Base-by-base conservation (phyloP, 129 eudicot genomes). In the Flaveria robusta region DNA sequence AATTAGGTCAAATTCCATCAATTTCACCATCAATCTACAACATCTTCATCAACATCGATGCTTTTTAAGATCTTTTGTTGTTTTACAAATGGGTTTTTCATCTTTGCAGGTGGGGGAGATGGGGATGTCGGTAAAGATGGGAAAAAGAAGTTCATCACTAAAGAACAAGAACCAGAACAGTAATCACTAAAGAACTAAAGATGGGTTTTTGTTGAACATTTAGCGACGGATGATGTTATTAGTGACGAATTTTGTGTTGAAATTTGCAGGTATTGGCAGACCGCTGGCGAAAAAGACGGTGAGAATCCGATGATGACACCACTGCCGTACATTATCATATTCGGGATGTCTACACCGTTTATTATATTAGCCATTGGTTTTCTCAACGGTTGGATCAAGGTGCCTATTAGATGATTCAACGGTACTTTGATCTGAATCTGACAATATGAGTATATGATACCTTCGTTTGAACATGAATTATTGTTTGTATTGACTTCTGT, bases 101-200 rank as follows among this genome's bases (percentile, higher is more conserved):
- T 3, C 3, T 71, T 64, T 37, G 31, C 75, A 90, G 98, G 96
- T 23, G 98, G 93, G 42, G 90, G 85, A 54, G 92, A 85, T 13
- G 90, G 78, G 39, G 99, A 91, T 51, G 76, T 69, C 39, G 78
- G 77, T 84, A 81, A 89, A 86, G 92, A 82, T 56, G 92, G 78
- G 45, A 91, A 94, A 82, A 95, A 84, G 86, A 95, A 91, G 74
- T 95, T 95, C 81, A 95, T 95, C 72, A 91, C 99, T 34, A 95
- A 85, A 79, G 99, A 95, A 70, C 77, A 95, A 84, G 99, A 95
- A 78, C 99, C 99, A 18, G 96, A 95, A 81, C 97, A 95, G 99
- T 95, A 85, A 81, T 43, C 49, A 43, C n/a, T n/a, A n/a, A n/a
- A 34, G 39, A 34, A 34, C 39, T 34, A n/a, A n/a, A n/a, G n/a